Conservation (phyloP, 306 rosid genomes). For the Benincasa hispida region DNA sequence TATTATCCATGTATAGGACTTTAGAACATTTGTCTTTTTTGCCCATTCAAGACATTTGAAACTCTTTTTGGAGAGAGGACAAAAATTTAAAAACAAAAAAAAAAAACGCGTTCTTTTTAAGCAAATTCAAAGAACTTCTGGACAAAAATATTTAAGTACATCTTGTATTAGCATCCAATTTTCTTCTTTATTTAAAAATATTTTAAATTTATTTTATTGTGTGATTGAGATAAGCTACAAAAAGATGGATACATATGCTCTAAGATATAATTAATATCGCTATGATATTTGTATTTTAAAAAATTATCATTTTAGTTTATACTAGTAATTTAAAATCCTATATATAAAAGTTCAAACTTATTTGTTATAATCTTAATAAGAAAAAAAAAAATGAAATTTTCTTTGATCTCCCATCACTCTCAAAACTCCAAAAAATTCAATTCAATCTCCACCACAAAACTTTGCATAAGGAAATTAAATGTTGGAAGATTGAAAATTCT, state of each 20-base stretch:
- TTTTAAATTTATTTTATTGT: too few relatives aligned
- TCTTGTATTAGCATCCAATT: too few relatives aligned
- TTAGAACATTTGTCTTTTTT: background rate
- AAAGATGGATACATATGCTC: too few relatives aligned
- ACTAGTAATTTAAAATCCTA: too few relatives aligned
- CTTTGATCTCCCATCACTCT: background rate
- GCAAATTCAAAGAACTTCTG: background rate
- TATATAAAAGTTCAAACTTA: too few relatives aligned
- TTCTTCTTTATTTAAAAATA: too few relatives aligned
- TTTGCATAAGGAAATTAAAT: background rate
- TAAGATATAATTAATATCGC: background rate
- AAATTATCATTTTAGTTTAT: background rate
- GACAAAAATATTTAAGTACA: too few relatives aligned
- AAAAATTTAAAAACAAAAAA: background rate
- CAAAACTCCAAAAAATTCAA: background rate
- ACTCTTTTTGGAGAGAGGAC: background rate
- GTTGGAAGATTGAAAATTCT: background rate
- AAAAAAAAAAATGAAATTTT: too few relatives aligned
- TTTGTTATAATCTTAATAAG: too few relatives aligned
- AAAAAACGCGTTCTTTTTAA: too few relatives aligned
- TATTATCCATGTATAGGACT: background rate
- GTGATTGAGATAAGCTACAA: too few relatives aligned
- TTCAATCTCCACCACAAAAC: background rate
- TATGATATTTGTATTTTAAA: background rate
- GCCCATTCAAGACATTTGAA: background rate